Evolutionary conservation across 1,284 basidiomycete species (phyloP), one percentile per base, ranked within the genome.

Genomic region (Sanghuangporus weigelae): DNA sequence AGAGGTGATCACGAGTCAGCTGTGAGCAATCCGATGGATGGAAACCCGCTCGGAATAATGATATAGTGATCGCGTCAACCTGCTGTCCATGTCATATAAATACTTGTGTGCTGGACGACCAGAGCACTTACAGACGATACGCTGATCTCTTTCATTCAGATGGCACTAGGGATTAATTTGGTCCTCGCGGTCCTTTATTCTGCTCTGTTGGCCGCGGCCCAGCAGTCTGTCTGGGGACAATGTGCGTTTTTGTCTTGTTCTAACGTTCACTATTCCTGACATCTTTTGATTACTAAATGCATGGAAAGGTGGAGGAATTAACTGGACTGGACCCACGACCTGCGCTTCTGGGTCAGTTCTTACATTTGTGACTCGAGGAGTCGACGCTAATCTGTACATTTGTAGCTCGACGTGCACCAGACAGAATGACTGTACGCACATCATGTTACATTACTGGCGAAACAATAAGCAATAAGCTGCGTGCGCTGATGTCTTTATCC

Each of bases 71-170:
- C 3, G 21, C 31, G 11, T 64, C 61, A 8, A 60, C 48, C 26
- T 4, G 69, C 96, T 93, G 96, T 98, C 86, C 96, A 98, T 46
- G 26, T 31, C 26, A 31, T 46, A 46, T 46, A 46, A 46, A 46
- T 16, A 14, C 44, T 19, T n/a, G 21, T 7, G 16, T 2, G 44
- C 2, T 7, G 16, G 21, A 46, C 21, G 16, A 46, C 26, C 26
- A 31, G 26, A 31, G 26, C 5, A 19, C 19, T 19, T 54, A 19
- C 31, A 14, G 53, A 38, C 53, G 35, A 38, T 16, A 38, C 36
- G 16, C 21, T 4, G 14, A n/a, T 54, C 53, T 54, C 12, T 54
- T 23, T 35, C 10, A 31, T n/a, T 31, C 21, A 12, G 53, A 36
- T 16, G 53, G 4, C 7, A 19, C 8, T n/a, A 12, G 38, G 16